phyloP scores from a whole-genome alignment of 306 rosid species.

The Castanea crenata region DNA sequence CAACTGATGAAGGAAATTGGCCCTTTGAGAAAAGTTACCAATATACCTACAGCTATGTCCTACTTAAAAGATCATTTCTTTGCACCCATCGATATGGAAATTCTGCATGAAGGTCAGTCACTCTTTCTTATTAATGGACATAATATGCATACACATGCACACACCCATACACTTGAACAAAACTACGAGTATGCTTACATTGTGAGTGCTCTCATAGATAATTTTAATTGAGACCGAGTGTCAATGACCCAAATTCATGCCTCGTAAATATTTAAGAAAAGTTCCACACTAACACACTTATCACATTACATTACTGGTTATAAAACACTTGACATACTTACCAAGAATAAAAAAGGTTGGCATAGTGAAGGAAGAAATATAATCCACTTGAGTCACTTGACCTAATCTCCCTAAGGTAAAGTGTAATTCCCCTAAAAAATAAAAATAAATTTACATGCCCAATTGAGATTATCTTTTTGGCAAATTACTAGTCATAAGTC shows the following conservation, averaged over 20 bases:
- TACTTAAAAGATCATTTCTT: slow-evolving; percentile 61
- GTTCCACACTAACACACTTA: background rate
- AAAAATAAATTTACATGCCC: background rate
- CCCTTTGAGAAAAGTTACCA: slow-evolving; percentile 50
- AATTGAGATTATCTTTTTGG: background rate
- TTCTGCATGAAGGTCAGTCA: slow-evolving; percentile 54
- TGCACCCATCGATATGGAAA: slow-evolving; percentile 65
- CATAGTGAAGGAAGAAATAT: no score
- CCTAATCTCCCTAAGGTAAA: no score
- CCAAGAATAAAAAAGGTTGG: no score
- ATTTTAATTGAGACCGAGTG: background rate
- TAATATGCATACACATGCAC: background rate
- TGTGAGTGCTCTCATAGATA: background rate
- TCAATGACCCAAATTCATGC: slow-evolving; percentile 1
- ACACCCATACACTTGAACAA: background rate
- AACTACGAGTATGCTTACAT: slow-evolving; percentile 14
- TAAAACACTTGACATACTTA: no score
- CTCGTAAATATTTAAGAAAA: background rate
- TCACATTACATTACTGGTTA: background rate
- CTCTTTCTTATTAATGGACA: slow-evolving; percentile 1
- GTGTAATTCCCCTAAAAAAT: background rate
- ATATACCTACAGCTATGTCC: slow-evolving; percentile 58
- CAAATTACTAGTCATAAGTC: background rate
- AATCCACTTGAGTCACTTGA: no score
- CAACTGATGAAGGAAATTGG: slow-evolving; percentile 66